Conservation (phyloP, 768 basidiomycete genomes). For the Rhodotorula kratochvilovae region DNA sequence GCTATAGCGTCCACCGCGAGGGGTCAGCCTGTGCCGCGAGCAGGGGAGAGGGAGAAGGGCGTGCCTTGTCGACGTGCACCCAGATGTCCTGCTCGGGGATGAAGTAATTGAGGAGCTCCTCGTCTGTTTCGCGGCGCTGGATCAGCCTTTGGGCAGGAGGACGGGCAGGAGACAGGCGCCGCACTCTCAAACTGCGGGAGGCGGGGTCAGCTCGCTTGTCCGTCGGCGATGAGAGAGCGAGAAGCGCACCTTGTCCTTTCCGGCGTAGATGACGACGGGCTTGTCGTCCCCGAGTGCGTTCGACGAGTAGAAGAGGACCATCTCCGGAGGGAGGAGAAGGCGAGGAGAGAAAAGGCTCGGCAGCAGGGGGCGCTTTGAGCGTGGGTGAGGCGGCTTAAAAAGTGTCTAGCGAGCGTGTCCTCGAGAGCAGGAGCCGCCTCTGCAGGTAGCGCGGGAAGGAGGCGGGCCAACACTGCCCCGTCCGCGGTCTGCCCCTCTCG, state of each 20-base stretch:
- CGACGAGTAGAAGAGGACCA: conserved; percentile 66
- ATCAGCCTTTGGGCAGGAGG: too few species aligned
- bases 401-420: background rate
- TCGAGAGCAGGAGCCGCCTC: too few species aligned
- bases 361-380: too few species aligned
- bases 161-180: background rate
- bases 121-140: conserved; percentile 58
- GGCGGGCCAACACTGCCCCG: background rate
- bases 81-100: conserved; percentile 49
- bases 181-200: conserved; percentile 27
- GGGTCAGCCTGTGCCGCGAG: background rate
- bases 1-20: conserved; percentile 45
- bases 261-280: conserved; percentile 44
- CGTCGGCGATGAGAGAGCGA: conserved; percentile 54
- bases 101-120: conserved; percentile 85
- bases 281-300: conserved; percentile 33
- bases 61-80: conserved; percentile 90
- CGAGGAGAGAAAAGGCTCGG: background rate
- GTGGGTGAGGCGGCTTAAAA: background rate
- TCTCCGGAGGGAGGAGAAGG: conserved; percentile 37
- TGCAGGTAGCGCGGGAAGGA: too few species aligned
- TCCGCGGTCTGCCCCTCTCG: background rate
- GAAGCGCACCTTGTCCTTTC: conserved; percentile 84
- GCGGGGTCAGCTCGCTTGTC: background rate
- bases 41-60: background rate